Conservation (phyloP, 768 basidiomycete genomes). For the Mycena albidolilacea region DNA sequence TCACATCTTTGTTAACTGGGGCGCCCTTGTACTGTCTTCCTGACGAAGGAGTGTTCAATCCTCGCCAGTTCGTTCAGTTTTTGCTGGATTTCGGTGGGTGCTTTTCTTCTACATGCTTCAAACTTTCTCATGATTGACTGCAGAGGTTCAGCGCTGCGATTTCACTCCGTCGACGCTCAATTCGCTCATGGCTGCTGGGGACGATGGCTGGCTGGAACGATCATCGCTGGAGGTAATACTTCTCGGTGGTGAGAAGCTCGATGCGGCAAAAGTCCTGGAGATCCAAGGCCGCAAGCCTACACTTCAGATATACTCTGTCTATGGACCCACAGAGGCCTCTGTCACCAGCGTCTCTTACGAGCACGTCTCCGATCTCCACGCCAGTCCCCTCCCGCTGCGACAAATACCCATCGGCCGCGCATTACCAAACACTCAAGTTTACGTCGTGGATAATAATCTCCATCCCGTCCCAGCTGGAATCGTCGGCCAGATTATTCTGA, state of each 20-base stretch:
- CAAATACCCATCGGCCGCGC: constrained; percentile 13
- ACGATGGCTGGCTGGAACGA: constrained; percentile 11
- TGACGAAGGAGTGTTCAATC: constrained; percentile 18
- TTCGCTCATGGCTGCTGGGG: constrained; percentile 15
- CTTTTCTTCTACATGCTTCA: constrained; percentile 1
- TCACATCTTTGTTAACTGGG: constrained; percentile 16
- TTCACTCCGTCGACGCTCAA: constrained; percentile 2
- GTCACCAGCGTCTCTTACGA: background rate
- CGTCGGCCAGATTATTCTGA: constrained; percentile 14
- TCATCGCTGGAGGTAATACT: constrained; percentile 14
- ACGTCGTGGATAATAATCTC: constrained; percentile 12
- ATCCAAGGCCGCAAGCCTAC: constrained; percentile 11
- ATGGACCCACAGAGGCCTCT: constrained; percentile 13
- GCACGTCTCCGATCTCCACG: constrained; percentile 4
- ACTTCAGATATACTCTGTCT: constrained; percentile 5
- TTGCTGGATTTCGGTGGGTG: constrained; percentile 15
- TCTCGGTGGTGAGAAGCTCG: constrained; percentile 3
- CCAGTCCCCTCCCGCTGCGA: constrained; percentile 15
- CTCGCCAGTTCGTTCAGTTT: constrained; percentile 12
- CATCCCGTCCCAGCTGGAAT: constrained; percentile 16
- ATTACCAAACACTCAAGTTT: constrained; percentile 10
- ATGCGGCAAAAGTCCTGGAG: background rate
- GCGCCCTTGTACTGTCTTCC: constrained; percentile 9
- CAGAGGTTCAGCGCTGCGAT: constrained; percentile 10
- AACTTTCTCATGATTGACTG: constrained; percentile 10